Evolutionary conservation across 164 flowering plant genomes (phyloP).

Genomic region (Tetrastigma voinierianum): DNA sequence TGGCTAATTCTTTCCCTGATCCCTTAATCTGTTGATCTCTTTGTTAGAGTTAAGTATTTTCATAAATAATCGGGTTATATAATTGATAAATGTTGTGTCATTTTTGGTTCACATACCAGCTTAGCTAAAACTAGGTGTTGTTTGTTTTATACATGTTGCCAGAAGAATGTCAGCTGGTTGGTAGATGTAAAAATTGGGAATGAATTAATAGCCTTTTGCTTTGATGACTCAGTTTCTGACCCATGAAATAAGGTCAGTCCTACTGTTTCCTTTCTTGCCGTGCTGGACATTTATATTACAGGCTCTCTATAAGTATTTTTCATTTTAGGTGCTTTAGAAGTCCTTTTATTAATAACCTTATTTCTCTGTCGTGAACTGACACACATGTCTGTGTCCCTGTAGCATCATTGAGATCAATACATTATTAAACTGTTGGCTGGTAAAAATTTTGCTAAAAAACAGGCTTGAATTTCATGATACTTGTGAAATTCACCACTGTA

Average conservation of each 20-base stretch:
- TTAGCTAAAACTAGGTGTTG: neutral
- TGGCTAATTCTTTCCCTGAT: slow-evolving; percentile 9
- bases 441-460: too few species aligned
- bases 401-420: too few species aligned
- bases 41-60: too few species aligned
- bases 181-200: neutral
- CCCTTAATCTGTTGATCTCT: too few species aligned
- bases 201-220: neutral
- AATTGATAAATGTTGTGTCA: slow-evolving; percentile 9
- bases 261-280: neutral
- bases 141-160: neutral
- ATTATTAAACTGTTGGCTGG: too few species aligned
- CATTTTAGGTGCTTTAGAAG: too few species aligned
- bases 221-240: neutral
- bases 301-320: too few species aligned
- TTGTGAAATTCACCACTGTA: too few species aligned
- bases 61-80: neutral
- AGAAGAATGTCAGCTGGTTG: neutral
- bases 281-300: neutral
- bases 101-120: neutral
- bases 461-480: too few species aligned
- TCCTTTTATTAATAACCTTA: too few species aligned
- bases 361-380: too few species aligned
- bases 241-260: neutral
- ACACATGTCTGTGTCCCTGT: too few species aligned